These are phyloP conservation scores for Miscanthus sacchariflorus DNA, from an alignment of 202 grass and related monocot genomes.

Conservation along the genomic window DNA sequence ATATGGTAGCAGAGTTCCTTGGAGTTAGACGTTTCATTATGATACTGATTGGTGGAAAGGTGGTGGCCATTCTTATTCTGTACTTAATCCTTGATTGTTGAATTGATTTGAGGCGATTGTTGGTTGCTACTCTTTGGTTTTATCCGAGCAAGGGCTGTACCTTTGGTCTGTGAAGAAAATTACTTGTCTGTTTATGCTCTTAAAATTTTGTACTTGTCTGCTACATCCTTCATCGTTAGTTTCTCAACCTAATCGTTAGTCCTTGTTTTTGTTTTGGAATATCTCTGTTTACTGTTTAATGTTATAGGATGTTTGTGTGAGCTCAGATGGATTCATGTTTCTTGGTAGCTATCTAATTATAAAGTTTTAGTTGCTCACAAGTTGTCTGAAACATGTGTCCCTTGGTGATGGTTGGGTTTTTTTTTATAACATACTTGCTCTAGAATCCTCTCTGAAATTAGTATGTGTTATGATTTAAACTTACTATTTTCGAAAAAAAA, in stretches of 20 bases:
- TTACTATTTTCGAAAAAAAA: not conserved
- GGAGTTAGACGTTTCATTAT: too few relatives aligned
- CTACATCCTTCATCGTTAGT: not conserved
- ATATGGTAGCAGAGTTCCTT: not conserved
- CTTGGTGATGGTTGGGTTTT: not conserved
- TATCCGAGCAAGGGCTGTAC: not conserved
- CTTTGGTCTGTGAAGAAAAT: not conserved
- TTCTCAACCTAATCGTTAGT: not conserved
- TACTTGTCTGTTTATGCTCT: not conserved
- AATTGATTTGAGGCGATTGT: too few relatives aligned
- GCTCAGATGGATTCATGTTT: not conserved
- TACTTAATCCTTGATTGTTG: not conserved
- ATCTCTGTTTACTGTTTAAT: constrained; percentile 2
- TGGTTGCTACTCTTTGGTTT: not conserved
- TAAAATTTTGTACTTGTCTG: constrained; percentile 4
- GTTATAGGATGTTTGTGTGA: not conserved
- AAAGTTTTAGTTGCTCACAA: not conserved
- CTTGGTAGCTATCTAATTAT: not conserved
- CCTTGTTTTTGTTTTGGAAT: not conserved
- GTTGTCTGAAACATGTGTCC: not conserved
- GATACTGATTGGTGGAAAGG: not conserved
- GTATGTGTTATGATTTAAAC: too few relatives aligned
- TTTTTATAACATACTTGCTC: not conserved
- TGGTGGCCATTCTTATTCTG: not conserved
- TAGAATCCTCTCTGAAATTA: not conserved